A percentile compares a stretch with the other conserved stretches of the same genome.
phyloP scores from a whole-genome alignment of 768 basidiomycete species.

The Boletus reticulatus region DNA sequence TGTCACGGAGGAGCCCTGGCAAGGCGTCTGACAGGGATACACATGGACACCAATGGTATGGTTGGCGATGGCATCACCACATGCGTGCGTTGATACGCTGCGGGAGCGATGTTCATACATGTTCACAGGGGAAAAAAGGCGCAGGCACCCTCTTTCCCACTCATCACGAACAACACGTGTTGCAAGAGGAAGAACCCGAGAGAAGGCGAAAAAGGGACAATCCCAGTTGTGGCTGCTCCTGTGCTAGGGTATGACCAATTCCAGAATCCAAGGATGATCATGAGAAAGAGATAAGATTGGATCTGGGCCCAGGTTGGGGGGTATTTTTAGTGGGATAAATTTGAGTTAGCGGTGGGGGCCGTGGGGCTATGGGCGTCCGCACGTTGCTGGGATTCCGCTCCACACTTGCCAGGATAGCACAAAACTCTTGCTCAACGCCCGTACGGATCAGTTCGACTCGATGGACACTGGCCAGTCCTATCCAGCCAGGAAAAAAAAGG shows the following conservation, averaged over 20 bases:
- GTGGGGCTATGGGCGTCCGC: slow-evolving; percentile 22
- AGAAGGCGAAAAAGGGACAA: slow-evolving; percentile 9
- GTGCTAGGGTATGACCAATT: slow-evolving; percentile 17
- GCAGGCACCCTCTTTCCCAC: slow-evolving; percentile 17
- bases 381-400: neutral
- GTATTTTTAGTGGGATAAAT: slow-evolving; percentile 1
- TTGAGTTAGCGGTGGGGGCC: slow-evolving; percentile 10
- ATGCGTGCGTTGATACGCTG: slow-evolving; percentile 11
- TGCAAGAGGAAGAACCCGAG: slow-evolving; percentile 2
- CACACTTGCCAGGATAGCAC: neutral
- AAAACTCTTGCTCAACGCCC: neutral
- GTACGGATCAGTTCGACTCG: neutral
- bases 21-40: neutral
- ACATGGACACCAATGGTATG: neutral
- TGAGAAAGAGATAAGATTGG: slow-evolving; percentile 21
- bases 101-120: neutral
- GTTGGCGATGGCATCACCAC: slow-evolving; percentile 1
- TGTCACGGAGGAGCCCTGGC: neutral
- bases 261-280: slow-evolving; percentile 3
- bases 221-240: slow-evolving; percentile 6
- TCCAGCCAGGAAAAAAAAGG: neutral
- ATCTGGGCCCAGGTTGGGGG: slow-evolving; percentile 15
- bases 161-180: slow-evolving; percentile 24
- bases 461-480: neutral
- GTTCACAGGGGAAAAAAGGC: slow-evolving; percentile 1